A percentile compares a stretch with the other conserved stretches of the same genome.
Conservation (phyloP, 805 yeast genomes). For the Schwanniomyces sp. region DNA sequence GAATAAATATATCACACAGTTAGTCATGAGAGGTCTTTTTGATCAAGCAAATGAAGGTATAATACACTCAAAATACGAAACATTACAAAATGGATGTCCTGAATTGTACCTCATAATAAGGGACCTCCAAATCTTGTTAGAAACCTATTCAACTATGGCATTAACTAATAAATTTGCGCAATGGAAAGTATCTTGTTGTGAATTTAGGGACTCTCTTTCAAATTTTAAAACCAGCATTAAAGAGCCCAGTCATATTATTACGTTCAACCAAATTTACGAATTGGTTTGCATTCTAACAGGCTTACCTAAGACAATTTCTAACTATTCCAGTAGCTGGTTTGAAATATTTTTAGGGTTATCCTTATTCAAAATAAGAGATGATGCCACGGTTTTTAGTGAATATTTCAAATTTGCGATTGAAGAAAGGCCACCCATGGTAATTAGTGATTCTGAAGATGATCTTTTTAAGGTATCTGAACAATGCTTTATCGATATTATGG, state of each 20-base stretch:
- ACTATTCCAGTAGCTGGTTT: constrained; percentile 62
- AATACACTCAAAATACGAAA: constrained; percentile 42
- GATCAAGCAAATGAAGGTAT: constrained; percentile 53
- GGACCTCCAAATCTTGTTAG: constrained; percentile 41
- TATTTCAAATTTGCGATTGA: constrained; percentile 31
- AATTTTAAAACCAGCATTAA: constrained; percentile 19
- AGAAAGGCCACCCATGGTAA: constrained; percentile 27
- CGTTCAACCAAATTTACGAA: constrained; percentile 39
- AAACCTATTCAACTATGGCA: constrained; percentile 39
- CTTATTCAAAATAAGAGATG: constrained; percentile 58
- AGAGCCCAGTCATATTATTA: constrained; percentile 22
- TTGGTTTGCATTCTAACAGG: constrained; percentile 48
- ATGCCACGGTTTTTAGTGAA: constrained; percentile 28
- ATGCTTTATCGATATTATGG: constrained; percentile 54
- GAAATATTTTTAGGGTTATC: constrained; percentile 60
- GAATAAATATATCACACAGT: constrained; percentile 55
- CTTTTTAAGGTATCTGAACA: constrained; percentile 31
- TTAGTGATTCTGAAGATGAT: constrained; percentile 32
- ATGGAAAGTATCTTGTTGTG: constrained; percentile 54
- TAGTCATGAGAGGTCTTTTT: constrained; percentile 62
- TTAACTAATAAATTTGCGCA: constrained; percentile 42
- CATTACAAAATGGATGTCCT: constrained; percentile 27
- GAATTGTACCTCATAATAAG: constrained; percentile 34
- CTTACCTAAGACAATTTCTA: constrained; percentile 48
- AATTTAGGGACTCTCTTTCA: constrained; percentile 45